Conservation (phyloP, 202 grass and related monocot species). For the Saccharum hybrid region DNA sequence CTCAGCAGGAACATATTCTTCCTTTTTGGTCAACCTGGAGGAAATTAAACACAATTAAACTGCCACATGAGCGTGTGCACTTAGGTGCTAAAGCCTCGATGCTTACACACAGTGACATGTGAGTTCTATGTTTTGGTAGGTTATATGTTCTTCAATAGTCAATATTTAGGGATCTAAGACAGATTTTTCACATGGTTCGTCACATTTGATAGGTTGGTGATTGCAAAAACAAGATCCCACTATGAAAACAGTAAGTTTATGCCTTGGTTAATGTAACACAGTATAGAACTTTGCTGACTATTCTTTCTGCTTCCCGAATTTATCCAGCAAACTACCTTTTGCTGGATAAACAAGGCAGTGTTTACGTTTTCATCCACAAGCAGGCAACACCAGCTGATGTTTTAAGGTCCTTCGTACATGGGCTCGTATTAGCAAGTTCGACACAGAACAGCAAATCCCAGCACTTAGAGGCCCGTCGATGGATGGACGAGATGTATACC, state of each 20-base stretch:
- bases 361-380: constrained; percentile 83
- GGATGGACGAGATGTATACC: constrained; percentile 76
- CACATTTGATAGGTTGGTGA: constrained; percentile 64
- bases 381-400: constrained; percentile 67
- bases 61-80: constrained; percentile 62
- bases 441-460: constrained; percentile 49
- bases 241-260: constrained; percentile 58
- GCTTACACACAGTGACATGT: constrained; percentile 77
- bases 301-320: constrained; percentile 27
- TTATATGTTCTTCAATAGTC: constrained; percentile 21
- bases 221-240: constrained; percentile 61
- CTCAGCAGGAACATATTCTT: constrained; percentile 81
- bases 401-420: constrained; percentile 82
- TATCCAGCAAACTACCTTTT: constrained; percentile 80
- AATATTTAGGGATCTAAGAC: neutral
- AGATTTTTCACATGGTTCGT: neutral
- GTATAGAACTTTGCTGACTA: constrained; percentile 30
- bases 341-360: constrained; percentile 57
- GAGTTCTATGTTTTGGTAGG: constrained; percentile 44
- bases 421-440: constrained; percentile 50
- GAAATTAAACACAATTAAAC: constrained; percentile 57
- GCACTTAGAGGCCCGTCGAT: constrained; percentile 56
- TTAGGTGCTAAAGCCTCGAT: constrained; percentile 81
- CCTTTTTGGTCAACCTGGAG: constrained; percentile 74
- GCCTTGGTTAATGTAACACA: constrained; percentile 16